A percentile compares a stretch with the other conserved stretches of the same genome.
Evolutionary conservation across 2,329 filamentous ascomycete species (phyloP).

Genomic region (Cercospora sp.): DNA sequence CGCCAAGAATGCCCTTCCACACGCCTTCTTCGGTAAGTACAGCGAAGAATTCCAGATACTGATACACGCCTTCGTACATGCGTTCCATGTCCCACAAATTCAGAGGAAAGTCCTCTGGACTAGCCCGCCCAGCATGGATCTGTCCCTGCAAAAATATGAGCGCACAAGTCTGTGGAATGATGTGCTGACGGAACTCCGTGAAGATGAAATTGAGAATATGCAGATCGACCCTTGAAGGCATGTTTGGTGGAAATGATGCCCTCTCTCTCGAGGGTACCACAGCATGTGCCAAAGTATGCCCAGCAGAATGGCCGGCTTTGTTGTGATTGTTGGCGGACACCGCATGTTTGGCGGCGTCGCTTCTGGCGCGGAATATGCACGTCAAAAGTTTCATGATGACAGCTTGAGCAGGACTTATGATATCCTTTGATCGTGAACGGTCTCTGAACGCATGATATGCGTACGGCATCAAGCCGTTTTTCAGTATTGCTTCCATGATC

Average conservation of each 20-base stretch:
- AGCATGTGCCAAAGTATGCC: constrained; percentile 16
- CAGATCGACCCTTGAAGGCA: constrained; percentile 55
- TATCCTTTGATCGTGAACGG: constrained; percentile 71
- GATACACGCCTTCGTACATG: constrained; percentile 89
- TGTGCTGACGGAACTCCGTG: constrained; percentile 85
- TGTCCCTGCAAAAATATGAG: constrained; percentile 91
- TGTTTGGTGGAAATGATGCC: constrained; percentile 21
- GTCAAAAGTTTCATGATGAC: constrained; percentile 88
- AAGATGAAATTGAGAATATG: constrained; percentile 84
- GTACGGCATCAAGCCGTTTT: constrained; percentile 85
- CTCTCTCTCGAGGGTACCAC: constrained; percentile 13
- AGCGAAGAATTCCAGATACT: constrained; percentile 91
- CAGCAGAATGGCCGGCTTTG: constrained; percentile 13
- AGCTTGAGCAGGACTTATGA: constrained; percentile 91
- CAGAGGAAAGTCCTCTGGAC: constrained; percentile 85
- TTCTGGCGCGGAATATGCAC: constrained; percentile 74
- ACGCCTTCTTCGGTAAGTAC: constrained; percentile 83
- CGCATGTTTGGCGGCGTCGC: constrained; percentile 41
- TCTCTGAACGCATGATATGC: constrained; percentile 90
- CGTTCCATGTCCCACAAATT: constrained; percentile 98
- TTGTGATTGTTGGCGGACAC: constrained; percentile 24
- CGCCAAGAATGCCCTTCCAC: constrained; percentile 79
- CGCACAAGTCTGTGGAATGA: constrained; percentile 92
- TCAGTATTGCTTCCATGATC: constrained; percentile 89
- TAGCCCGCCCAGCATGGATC: constrained; percentile 72